Conservation (phyloP, 1,139 yeast species). For the Sugiyamaella sp. region DNA sequence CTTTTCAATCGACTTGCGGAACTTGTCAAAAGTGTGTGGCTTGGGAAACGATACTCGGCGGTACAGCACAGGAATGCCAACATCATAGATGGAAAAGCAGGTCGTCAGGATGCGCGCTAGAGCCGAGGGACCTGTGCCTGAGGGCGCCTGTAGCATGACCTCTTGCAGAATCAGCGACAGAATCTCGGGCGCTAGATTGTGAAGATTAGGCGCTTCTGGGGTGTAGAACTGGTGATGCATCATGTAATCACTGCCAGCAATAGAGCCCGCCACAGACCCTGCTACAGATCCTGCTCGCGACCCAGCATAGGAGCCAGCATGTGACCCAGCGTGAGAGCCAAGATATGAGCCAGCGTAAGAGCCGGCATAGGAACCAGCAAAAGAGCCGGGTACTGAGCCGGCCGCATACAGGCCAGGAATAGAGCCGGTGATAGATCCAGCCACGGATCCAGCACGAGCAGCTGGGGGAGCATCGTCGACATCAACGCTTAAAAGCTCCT, state of each 20-base stretch:
- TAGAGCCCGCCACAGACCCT: neutral
- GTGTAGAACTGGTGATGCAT: neutral
- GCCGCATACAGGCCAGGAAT: no score
- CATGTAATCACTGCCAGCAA: neutral
- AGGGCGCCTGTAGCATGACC: conserved; percentile 31
- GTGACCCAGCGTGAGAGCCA: neutral
- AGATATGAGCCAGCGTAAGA: neutral
- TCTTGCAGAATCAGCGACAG: conserved; percentile 39
- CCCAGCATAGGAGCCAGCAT: neutral
- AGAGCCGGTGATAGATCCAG: neutral
- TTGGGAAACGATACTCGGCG: conserved; percentile 74
- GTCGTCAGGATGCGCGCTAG: conserved; percentile 38
- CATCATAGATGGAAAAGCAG: conserved; percentile 42
- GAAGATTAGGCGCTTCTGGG: conserved; percentile 23
- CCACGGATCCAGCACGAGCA: neutral
- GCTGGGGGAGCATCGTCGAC: neutral
- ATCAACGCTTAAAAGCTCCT: neutral
- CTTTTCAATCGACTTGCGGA: conserved; percentile 58
- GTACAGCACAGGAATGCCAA: conserved; percentile 52
- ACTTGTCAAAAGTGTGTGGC: conserved; percentile 78
- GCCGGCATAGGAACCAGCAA: neutral
- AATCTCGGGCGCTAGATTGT: conserved; percentile 40
- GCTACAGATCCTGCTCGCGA: neutral
- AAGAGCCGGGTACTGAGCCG: neutral
- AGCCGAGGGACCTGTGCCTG: conserved; percentile 27